Evolutionary conservation across 2,329 filamentous ascomycete species (phyloP), one percentile per base, ranked within the genome.

Genomic region (Rutstroemia sp.): DNA sequence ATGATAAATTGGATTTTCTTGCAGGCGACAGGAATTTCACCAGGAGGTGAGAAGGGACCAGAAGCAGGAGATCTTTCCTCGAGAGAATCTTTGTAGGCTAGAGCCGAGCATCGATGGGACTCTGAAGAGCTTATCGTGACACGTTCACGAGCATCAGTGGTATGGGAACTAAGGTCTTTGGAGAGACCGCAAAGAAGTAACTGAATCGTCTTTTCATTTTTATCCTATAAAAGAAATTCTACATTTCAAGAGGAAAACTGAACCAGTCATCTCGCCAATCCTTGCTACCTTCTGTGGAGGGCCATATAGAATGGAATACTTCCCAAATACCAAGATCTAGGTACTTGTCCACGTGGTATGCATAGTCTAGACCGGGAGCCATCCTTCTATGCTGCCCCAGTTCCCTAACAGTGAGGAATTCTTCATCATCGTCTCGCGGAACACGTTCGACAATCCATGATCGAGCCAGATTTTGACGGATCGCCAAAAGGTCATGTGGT

Each of bases 211-310:
- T 23, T 23, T 23, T 23, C 5, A 23, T 23, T 30, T 30, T 30
- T 30, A 30, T 30, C 1, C 8, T 30, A 30, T 30, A 34, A 34
- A 34, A 30, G 10, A 2, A 47, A 17, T 47, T n/a, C 23, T 47
- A 47, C 10, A 30, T 10, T 10, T 47, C 23, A 12, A 47, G 23
- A 47, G 51, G 46, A 51, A 56, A 53, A 38, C 57, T 58, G 40
- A 48, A 51, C 57, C 57, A 58, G 39, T 58, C 57, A 36, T 56
- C 42, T 36, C 52, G 48, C 57, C 52, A 58, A 58, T 56, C 57
- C 52, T 51, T 56, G 36, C 48, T 49, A 14, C 50, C 57, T 49
- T 58, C 16, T 44, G 46, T 56, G 4, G 40, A 23, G 34, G 57
- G 52, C 57, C 57, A 58, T 17, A 58, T 39, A 56, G 51, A 34